Evolutionary conservation across 208 protist species (phyloP), one percentile per base, ranked within the genome.

Genomic region (Naegleria fowleri): DNA sequence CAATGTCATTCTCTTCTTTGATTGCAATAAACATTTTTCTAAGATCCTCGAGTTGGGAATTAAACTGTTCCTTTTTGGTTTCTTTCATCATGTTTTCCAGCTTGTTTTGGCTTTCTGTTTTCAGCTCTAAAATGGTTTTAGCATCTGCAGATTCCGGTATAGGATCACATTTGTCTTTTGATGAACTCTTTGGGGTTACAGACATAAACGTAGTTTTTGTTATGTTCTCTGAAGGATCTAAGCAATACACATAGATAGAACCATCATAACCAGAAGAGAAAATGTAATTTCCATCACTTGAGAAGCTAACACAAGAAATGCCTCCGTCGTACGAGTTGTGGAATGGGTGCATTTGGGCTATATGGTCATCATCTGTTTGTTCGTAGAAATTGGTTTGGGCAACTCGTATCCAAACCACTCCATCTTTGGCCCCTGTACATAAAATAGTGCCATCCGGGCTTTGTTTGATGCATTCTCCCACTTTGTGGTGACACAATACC

Each of bases 1-100:
- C 93, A 84, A 92, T 89, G 36, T 83, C 91, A 92, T 95, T 96
- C 59, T 95, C 94, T 9, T 92, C 88, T 36, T 94, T 93, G 15
- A 96, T 90, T 39, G 90, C 89, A 13, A 93, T 58, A 91, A 97
- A 76, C 19, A 93, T 88, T 51, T 88, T 48, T 76, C 91, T 39
- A 22, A 95, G 55, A 19, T 93, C 90, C 58, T 59, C 51, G 25
- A 94, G 36, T 36, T 39, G 7, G 36, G 87, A 58, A n/a, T 92
- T 51, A 25, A 94, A 41, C 41, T 59, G 39, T 52, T 58, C 88
- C 76, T 83, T 92, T 88, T 84, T 43, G 40, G 41, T 58, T 88
- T 88, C 85, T 29, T 88, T 88, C 13, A 88, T 15, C 6, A 88
- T 22, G 15, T 16, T 13, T 39, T 88, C 43, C 19, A 88, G 1